Percentiles rank a stretch among this genome's conserved stretches.
These are phyloP conservation scores for Aspergillus avenaceus DNA, from an alignment of 495 filamentous ascomycete genomes.

Conservation along the genomic window DNA sequence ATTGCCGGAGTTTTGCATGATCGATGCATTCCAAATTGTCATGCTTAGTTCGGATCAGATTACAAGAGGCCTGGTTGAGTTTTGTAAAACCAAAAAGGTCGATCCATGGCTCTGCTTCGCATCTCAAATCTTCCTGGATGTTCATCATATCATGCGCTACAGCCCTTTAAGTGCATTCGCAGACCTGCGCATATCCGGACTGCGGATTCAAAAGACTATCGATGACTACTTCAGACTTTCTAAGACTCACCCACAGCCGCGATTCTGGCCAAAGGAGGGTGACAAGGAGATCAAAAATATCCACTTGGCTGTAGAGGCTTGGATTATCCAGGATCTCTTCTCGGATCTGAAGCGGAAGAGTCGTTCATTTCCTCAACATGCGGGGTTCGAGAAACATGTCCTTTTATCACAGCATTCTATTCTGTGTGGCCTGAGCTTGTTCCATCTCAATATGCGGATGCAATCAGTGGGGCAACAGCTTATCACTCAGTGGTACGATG, in stretches of 20 bases:
- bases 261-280: conserved; percentile 27
- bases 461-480: conserved; percentile 23
- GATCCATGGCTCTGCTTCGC: conserved; percentile 28
- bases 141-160: conserved; percentile 29
- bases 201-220: conserved; percentile 26
- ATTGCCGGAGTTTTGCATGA: conserved; percentile 28
- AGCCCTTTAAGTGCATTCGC: conserved; percentile 19
- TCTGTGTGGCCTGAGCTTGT: conserved; percentile 24
- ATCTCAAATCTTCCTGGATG: conserved; percentile 29
- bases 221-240: conserved; percentile 21
- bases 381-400: conserved; percentile 22
- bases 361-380: background rate
- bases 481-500: conserved; percentile 26
- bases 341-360: conserved; percentile 10
- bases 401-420: conserved; percentile 27
- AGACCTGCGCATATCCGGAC: conserved; percentile 26
- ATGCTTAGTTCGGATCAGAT: conserved; percentile 24
- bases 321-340: conserved; percentile 24
- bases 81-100: conserved; percentile 21
- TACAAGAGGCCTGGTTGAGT: conserved; percentile 25
- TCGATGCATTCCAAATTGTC: conserved; percentile 18
- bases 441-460: conserved; percentile 23
- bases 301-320: conserved; percentile 13
- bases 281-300: conserved; percentile 21
- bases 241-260: conserved; percentile 18